These are phyloP conservation scores for Flaveria robusta DNA, from an alignment of 129 eudicot species.

Conservation along the genomic window DNA sequence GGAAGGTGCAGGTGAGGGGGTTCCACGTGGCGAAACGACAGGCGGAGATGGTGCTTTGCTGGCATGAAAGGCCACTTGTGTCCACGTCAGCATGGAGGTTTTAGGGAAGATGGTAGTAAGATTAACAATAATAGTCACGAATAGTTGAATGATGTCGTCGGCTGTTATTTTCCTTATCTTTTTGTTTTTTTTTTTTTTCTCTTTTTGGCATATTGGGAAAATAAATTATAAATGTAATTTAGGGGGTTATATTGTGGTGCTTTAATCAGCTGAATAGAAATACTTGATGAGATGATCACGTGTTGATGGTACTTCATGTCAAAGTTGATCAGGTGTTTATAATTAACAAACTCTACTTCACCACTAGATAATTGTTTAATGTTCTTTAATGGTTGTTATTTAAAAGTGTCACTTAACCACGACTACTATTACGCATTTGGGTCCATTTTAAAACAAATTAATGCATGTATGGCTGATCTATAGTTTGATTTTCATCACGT, in stretches of 20 bases:
- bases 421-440: too few species aligned
- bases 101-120: conserved; percentile 17
- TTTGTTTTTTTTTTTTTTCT: not conserved
- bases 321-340: not conserved
- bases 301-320: not conserved
- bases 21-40: conserved; percentile 88
- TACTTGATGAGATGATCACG: not conserved
- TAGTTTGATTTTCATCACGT: too few species aligned
- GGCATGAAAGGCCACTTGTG: conserved; percentile 89
- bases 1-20: conserved; percentile 76
- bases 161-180: conserved; percentile 3
- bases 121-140: conserved; percentile 7
- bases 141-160: conserved; percentile 15
- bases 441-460: too few species aligned
- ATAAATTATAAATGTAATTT: conserved; percentile 19
- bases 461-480: too few species aligned
- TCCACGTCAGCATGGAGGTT: conserved; percentile 98
- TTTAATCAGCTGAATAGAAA: not conserved
- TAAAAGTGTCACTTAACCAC: too few species aligned
- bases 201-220: conserved; percentile 16
- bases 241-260: conserved; percentile 23
- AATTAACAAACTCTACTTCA: too few species aligned
- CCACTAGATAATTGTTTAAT: too few species aligned
- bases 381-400: too few species aligned
- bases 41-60: conserved; percentile 98